Base-by-base conservation (phyloP, 164 flowering plant species). In the Vitis labrusca region DNA sequence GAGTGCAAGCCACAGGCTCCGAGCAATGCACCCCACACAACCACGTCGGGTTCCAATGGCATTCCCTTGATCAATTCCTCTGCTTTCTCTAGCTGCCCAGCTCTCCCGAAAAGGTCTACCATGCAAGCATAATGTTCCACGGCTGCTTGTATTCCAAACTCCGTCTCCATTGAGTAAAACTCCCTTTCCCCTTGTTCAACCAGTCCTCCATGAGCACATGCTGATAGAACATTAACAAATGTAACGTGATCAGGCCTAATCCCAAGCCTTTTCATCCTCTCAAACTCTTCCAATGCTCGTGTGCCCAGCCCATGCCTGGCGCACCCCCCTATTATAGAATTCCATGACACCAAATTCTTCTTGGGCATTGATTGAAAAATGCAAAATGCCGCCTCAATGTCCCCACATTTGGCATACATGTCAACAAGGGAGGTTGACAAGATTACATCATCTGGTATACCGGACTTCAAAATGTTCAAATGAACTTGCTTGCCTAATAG, bases 21-120 rank as follows among this genome's bases (percentile, higher is more conserved):
- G 64, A 87, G 82, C 80, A 89, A 62, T 11, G 93, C 87, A 44
- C 89, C 91, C 93, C 88, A 87, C 14, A 89, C 83, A 1, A 83
- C 85, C 29, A 77, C 78, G 75, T 85, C 88, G 19, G 88, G 90
- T 73, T 83, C 79, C 53, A 76, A 71, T 1, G 86, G 87, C 88
- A 89, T 89, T 8, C 13, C 72, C 58, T 68, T 67, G n/a, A 87
- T 78, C 67, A 89, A 64, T 16, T 77, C 66, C 69, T 68, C 79
- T 11, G 90, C 93, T 68, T 83, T 82, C 48, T 81, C 84, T 13
- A 88, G 70, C 37, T 77, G 64, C 23, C 94, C 94, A 8, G 83
- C 85, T 63, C 83, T 81, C n/a, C 90, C 90, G 52, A 65, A 85
- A 5, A 89, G 76, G 65, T 89, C 90, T 29, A 88, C 91, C 89